These are phyloP conservation scores for Monosporozyma aerobia DNA, from an alignment of 805 yeast genomes.

Conservation along the genomic window DNA sequence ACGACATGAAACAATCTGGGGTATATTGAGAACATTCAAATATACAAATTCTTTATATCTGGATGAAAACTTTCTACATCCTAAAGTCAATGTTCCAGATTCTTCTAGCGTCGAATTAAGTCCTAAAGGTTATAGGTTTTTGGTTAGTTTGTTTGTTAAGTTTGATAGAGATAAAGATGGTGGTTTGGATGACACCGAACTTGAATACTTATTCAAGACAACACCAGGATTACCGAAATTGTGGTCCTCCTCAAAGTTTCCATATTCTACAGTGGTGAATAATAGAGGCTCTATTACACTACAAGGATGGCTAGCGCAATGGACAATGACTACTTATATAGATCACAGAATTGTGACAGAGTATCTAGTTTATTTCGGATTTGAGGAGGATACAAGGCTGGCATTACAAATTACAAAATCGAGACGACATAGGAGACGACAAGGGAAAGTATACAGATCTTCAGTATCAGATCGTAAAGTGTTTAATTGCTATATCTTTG, in stretches of 20 bases:
- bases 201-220: conserved; percentile 62
- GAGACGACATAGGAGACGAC: conserved; percentile 56
- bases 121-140: conserved; percentile 83
- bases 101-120: conserved; percentile 81
- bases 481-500: conserved; percentile 81
- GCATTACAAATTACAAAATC: conserved; percentile 80
- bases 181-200: conserved; percentile 70
- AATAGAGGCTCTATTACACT: conserved; percentile 83
- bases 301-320: conserved; percentile 98
- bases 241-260: conserved; percentile 83
- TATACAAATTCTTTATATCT: conserved; percentile 88
- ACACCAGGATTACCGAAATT: conserved; percentile 88
- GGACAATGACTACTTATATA: conserved; percentile 92
- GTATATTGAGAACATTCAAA: conserved; percentile 75
- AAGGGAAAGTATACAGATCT: conserved; percentile 59
- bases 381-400: conserved; percentile 42
- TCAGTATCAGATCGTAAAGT: conserved; percentile 77
- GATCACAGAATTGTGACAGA: conserved; percentile 79
- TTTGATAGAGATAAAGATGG: conserved; percentile 97
- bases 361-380: conserved; percentile 84
- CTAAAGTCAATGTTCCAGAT: conserved; percentile 64
- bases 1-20: conserved; percentile 96
- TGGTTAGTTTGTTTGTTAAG: conserved; percentile 79
- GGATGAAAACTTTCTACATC: conserved; percentile 69
- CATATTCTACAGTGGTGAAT: conserved; percentile 78